Evolutionary conservation across 1,139 yeast genomes (phyloP).

Genomic region (Sugiyamaella castrensis): DNA sequence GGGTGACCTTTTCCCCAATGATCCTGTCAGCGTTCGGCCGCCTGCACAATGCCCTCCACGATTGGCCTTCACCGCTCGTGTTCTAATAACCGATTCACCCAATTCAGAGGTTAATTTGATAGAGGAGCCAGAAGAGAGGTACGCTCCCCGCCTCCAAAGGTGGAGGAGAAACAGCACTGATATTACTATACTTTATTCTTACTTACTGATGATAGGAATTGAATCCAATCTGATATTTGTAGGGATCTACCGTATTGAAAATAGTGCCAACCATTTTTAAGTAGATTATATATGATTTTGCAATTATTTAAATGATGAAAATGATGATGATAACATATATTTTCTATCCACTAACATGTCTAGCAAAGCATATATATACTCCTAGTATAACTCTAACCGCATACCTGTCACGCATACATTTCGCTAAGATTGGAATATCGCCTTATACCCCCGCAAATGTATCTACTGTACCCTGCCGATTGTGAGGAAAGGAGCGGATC

Average conservation of each 20-base stretch:
- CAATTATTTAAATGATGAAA: no score
- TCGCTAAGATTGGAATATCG: not conserved
- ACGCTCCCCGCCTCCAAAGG: no score
- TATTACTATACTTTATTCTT: not conserved
- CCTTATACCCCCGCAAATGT: conserved; percentile 1
- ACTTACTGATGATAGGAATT: conserved; percentile 29
- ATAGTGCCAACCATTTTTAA: conserved; percentile 21
- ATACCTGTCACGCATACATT: not conserved
- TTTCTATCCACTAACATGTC: not conserved
- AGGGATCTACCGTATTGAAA: conserved; percentile 26
- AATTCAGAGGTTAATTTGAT: no score
- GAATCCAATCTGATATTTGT: conserved; percentile 28
- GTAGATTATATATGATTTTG: not conserved
- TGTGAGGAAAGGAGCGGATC: no score
- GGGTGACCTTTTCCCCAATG: no score
- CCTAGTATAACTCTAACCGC: not conserved
- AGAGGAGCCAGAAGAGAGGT: no score
- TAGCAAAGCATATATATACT: not conserved
- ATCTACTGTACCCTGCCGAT: no score
- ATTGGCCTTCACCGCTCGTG: no score
- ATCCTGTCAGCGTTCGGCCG: no score
- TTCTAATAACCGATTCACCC: no score
- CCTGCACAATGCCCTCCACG: no score
- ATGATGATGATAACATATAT: not conserved
- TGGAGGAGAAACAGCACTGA: no score